Base-by-base conservation (phyloP, 495 filamentous ascomycete species). In the Friedmanniomyces simplex region DNA sequence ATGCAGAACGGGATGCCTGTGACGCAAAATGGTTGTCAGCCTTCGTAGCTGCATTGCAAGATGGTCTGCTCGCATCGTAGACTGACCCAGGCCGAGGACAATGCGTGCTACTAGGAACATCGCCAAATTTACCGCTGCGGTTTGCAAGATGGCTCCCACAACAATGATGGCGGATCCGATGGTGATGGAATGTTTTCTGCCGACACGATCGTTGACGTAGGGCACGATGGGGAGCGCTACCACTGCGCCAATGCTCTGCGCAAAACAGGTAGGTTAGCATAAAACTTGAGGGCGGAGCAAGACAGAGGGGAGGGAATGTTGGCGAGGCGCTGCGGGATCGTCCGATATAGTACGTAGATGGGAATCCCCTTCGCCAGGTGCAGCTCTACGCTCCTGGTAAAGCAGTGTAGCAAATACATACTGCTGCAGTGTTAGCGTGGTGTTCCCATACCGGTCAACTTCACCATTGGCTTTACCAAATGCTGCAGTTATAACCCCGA, bases 151-250 rank as follows among this genome's bases (percentile, higher is more conserved):
- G 49, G 84, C 83, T 18, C 87, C 87, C 12, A 86, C 16, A 54
- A 87, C 77, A 83, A 91, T 88, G 62, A 89, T 76, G 24, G 70
- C 25, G 42, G 78, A 83, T 58, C 87, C 88, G 0, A 77, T 55
- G 36, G 83, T 78, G 59, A 85, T 77, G 46, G 59, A 51, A 4
- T 63, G 57, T 18, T 61, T 60, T 26, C 88, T 74, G 22, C 88
- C 88, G 8, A 88, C 69, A 7, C 71, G 60, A 60, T 94, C 88
- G 50, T 86, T 84, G 55, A 88, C 75, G 60, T 79, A 84, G 0
- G 81, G 79, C 39, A 84, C 88, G 49, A 81, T 75, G 30, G 76
- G 72, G 37, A 91, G 72, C 22, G 87, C 82, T 48, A 82, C 80
- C 54, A 91, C 77, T 45, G 88, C 86, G 41, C 88, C 87, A 8